These are phyloP conservation scores for Neonectria sp. DNA, from an alignment of 2,329 filamentous ascomycete species.

Conservation along the genomic window DNA sequence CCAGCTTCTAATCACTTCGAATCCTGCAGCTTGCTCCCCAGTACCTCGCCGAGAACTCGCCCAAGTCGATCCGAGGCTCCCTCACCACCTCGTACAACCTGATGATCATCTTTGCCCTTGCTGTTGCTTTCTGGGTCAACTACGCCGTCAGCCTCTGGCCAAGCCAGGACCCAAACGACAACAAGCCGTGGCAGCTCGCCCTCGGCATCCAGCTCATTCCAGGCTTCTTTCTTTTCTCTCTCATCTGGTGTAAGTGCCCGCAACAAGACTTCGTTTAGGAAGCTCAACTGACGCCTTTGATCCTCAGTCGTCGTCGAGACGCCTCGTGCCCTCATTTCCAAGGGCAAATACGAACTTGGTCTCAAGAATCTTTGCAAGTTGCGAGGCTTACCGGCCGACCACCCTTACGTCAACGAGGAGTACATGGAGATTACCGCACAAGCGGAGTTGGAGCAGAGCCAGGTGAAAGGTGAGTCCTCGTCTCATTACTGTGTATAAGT, in stretches of 20 bases:
- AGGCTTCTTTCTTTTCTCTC: constrained; percentile 31
- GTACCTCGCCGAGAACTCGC: constrained; percentile 25
- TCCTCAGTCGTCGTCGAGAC: constrained; percentile 28
- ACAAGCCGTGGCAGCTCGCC: constrained; percentile 25
- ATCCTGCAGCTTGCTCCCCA: constrained; percentile 21
- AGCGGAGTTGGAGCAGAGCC: constrained; percentile 38
- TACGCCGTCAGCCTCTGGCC: constrained; percentile 25
- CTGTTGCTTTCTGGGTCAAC: constrained; percentile 27
- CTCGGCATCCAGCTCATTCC: constrained; percentile 37
- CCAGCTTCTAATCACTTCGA: background rate
- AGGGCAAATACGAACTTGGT: constrained; percentile 53
- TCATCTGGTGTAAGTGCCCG: constrained; percentile 18
- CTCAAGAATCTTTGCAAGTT: constrained; percentile 55
- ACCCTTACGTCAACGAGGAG: constrained; percentile 56
- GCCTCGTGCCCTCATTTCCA: constrained; percentile 51
- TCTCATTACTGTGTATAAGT: background rate
- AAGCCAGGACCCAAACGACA: background rate
- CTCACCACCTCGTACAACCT: constrained; percentile 24
- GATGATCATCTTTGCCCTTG: constrained; percentile 26
- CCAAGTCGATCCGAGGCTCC: constrained; percentile 23
- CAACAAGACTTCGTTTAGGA: too few species aligned
- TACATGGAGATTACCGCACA: constrained; percentile 46
- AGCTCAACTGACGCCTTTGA: background rate
- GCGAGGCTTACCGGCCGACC: constrained; percentile 55
- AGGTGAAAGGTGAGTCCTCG: constrained; percentile 8